phyloP scores from a whole-genome alignment of 1,284 basidiomycete species.

The Porphyrellus sp. region DNA sequence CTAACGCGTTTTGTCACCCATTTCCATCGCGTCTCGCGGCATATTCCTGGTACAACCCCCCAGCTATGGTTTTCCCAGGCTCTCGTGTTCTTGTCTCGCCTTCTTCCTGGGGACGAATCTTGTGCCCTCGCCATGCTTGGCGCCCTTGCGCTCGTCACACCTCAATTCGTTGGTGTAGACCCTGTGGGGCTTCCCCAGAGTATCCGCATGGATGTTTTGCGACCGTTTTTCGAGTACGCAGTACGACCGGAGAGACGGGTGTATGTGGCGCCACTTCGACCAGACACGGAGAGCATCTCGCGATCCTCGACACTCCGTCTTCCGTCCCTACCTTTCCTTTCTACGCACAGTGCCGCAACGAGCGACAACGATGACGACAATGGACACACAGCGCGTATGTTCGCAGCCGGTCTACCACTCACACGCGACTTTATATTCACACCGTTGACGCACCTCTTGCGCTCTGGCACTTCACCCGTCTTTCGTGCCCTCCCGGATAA shows the following conservation, averaged over 20 bases:
- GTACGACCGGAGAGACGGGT: constrained; percentile 36
- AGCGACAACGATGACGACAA: not conserved
- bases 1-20: constrained; percentile 49
- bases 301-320: constrained; percentile 53
- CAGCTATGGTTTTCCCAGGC: constrained; percentile 66
- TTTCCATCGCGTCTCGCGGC: constrained; percentile 57
- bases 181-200: constrained; percentile 26
- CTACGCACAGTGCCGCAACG: not conserved
- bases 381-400: not conserved
- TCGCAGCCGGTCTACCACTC: constrained; percentile 58
- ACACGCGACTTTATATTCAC: constrained; percentile 69
- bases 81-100: constrained; percentile 48
- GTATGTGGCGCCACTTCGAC: constrained; percentile 46
- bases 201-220: constrained; percentile 38
- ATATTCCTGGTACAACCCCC: constrained; percentile 50
- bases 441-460: constrained; percentile 79
- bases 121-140: constrained; percentile 20
- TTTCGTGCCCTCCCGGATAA: constrained; percentile 65
- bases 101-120: constrained; percentile 69
- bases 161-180: constrained; percentile 16
- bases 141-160: constrained; percentile 18
- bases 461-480: constrained; percentile 72
- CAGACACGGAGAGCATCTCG: constrained; percentile 53
- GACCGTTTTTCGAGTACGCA: constrained; percentile 57
- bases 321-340: constrained; percentile 24